Conservation (phyloP, 331 rosid genomes). For the Quercus lobata region DNA sequence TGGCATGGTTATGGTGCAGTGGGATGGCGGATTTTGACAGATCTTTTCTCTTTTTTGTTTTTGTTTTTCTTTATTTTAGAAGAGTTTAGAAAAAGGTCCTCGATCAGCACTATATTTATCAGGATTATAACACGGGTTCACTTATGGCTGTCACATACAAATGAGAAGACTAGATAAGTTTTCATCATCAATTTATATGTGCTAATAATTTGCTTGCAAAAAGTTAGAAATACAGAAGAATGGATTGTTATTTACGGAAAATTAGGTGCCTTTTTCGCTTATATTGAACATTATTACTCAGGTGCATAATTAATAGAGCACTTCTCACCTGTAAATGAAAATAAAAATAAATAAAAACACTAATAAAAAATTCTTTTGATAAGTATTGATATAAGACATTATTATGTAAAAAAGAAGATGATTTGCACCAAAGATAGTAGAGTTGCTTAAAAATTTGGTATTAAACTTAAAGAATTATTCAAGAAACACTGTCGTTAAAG, state of each 20-base stretch:
- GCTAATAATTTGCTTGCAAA: neutral
- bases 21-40: no score
- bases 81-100: no score
- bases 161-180: neutral
- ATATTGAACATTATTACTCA: slow-evolving; percentile 94
- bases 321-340: slow-evolving; percentile 75
- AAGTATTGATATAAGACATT: neutral
- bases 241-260: slow-evolving; percentile 55
- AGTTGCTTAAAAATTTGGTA: neutral
- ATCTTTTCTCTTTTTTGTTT: no score
- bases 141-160: neutral
- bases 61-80: no score
- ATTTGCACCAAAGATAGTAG: neutral
- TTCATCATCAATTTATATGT: neutral
- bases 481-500: no score
- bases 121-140: rapidly evolving
- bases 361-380: no score
- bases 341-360: slow-evolving; percentile 3
- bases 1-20: no score
- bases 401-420: neutral
- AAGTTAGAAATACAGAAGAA: neutral
- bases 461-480: neutral
- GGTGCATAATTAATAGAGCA: slow-evolving; percentile 95
- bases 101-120: no score
- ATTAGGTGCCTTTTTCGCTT: slow-evolving; percentile 82